Evolutionary conservation across 2,329 filamentous ascomycete genomes (phyloP).

Genomic region (Colletotrichum paranaense): DNA sequence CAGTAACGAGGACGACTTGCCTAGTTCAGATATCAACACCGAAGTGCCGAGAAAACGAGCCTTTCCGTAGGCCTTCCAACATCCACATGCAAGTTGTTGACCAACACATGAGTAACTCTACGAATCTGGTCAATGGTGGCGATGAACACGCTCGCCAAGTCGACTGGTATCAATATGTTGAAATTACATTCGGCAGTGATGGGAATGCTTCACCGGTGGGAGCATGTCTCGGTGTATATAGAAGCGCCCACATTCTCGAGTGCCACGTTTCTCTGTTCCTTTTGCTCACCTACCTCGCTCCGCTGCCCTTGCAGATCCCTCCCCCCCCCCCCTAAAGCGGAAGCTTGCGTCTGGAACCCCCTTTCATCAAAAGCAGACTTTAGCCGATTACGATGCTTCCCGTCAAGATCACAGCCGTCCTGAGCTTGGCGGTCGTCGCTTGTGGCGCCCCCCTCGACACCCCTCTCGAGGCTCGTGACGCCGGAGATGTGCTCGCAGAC

Average conservation of each 20-base stretch:
- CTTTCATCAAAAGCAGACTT: constrained; percentile 5
- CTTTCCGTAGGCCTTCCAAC: background rate
- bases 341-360: constrained; percentile 12
- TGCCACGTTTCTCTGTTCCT: constrained; percentile 9
- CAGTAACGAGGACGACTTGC: constrained; percentile 1
- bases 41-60: constrained; percentile 9
- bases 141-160: constrained; percentile 7
- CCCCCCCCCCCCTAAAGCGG: background rate
- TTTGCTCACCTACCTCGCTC: constrained; percentile 6
- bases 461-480: constrained; percentile 15
- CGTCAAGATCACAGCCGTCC: constrained; percentile 16
- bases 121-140: background rate
- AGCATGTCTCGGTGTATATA: constrained; percentile 2
- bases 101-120: constrained; percentile 3
- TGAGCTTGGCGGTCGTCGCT: constrained; percentile 13
- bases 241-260: background rate
- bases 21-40: constrained; percentile 16
- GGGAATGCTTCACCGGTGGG: background rate
- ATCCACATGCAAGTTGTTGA: background rate
- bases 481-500: constrained; percentile 8
- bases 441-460: constrained; percentile 5
- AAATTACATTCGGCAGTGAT: constrained; percentile 11
- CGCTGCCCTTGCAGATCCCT: constrained; percentile 17
- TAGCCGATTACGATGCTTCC: constrained; percentile 5
- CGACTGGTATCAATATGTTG: background rate